Evolutionary conservation across 2,329 filamentous ascomycete species (phyloP).

Genomic region (Colletotrichum lentis): DNA sequence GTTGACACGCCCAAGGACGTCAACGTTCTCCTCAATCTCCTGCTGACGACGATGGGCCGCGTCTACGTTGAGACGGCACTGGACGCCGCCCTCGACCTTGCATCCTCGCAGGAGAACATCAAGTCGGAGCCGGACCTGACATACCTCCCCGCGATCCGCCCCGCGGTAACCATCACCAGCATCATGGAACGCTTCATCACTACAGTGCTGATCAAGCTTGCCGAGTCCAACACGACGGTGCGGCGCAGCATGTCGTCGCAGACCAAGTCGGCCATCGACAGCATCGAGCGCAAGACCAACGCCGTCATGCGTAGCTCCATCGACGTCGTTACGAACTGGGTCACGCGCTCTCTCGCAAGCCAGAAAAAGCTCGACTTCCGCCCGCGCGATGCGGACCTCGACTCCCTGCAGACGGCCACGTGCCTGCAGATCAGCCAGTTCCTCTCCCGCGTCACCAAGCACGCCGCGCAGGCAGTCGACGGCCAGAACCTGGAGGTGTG

Average conservation of each 20-base stretch:
- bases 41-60: constrained; percentile 88
- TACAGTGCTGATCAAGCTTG: constrained; percentile 88
- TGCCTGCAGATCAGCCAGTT: constrained; percentile 85
- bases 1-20: constrained; percentile 95
- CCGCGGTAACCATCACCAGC: constrained; percentile 87
- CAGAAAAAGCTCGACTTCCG: constrained; percentile 92
- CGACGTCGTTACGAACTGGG: constrained; percentile 78
- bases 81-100: constrained; percentile 76
- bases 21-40: constrained; percentile 79
- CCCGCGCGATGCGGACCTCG: constrained; percentile 81
- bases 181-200: constrained; percentile 93
- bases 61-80: constrained; percentile 75
- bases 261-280: constrained; percentile 74
- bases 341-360: constrained; percentile 72
- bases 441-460: constrained; percentile 70
- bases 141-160: constrained; percentile 80
- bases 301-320: constrained; percentile 65
- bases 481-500: constrained; percentile 85
- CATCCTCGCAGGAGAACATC: constrained; percentile 76
- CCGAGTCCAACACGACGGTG: constrained; percentile 88
- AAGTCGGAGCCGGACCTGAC: constrained; percentile 88
- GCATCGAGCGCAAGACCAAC: constrained; percentile 85
- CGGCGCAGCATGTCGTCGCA: constrained; percentile 89
- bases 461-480: constrained; percentile 75
- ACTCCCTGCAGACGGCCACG: constrained; percentile 84